These are phyloP conservation scores for Monilinia fructigena DNA, from an alignment of 2,329 filamentous ascomycete species.

Conservation along the genomic window DNA sequence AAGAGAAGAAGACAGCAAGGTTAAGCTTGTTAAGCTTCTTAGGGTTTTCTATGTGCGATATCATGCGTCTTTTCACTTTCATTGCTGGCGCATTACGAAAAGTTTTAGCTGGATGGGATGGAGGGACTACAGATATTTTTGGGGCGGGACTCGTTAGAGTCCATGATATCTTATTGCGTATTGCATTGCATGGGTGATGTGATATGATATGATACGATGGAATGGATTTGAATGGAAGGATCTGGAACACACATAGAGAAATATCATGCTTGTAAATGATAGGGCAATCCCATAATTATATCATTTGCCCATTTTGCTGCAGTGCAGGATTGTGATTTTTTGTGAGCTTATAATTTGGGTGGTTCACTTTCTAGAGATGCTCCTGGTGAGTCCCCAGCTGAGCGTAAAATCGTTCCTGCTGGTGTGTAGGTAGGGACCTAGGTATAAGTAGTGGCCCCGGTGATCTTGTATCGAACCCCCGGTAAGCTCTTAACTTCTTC, in stretches of 20 bases:
- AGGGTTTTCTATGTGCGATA: conserved; percentile 7
- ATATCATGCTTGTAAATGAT: neutral
- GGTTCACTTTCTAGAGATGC: neutral
- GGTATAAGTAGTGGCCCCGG: no score
- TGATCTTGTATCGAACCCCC: no score
- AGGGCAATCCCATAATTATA: neutral
- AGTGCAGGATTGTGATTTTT: neutral
- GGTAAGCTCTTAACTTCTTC: no score
- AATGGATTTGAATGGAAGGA: neutral
- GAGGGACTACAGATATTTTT: neutral
- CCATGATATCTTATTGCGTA: no score
- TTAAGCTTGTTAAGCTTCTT: conserved; percentile 49
- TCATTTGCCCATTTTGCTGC: neutral
- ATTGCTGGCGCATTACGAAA: neutral
- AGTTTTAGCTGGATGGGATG: neutral
- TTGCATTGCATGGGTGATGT: no score
- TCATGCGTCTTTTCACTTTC: neutral
- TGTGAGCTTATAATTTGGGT: neutral
- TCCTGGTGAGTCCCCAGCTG: neutral
- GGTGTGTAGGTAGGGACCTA: no score
- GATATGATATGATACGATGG: neutral
- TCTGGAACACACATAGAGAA: neutral
- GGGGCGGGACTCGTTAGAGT: no score
- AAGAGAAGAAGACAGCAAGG: conserved; percentile 95
- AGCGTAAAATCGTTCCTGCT: no score